Conservation (phyloP, 1,284 basidiomycete species). For the Ustilago shanxiensis region DNA sequence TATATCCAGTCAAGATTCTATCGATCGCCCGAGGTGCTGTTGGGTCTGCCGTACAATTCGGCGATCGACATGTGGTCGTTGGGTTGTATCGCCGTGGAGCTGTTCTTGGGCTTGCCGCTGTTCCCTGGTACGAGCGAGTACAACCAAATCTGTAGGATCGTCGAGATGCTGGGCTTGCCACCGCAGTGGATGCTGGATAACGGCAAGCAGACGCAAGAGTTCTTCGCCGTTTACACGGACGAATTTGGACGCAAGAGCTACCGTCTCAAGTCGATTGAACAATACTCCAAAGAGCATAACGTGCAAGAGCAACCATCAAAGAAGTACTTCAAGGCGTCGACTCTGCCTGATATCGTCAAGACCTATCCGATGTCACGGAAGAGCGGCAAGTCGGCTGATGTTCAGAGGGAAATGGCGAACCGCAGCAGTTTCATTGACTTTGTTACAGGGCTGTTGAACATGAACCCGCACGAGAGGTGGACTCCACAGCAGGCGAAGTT, state of each 20-base stretch:
- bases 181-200: slow-evolving; percentile 93
- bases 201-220: slow-evolving; percentile 94
- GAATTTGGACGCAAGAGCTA: slow-evolving; percentile 88
- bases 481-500: slow-evolving; percentile 94
- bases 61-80: slow-evolving; percentile 96
- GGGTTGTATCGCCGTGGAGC: slow-evolving; percentile 95
- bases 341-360: slow-evolving; percentile 94
- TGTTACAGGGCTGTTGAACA: slow-evolving; percentile 90
- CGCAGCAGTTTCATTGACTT: slow-evolving; percentile 97
- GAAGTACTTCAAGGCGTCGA: slow-evolving; percentile 96
- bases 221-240: slow-evolving; percentile 86
- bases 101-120: slow-evolving; percentile 93
- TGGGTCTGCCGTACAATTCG: slow-evolving; percentile 93
- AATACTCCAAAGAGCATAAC: slow-evolving; percentile 94
- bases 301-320: slow-evolving; percentile 96
- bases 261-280: slow-evolving; percentile 89
- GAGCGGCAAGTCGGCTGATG: slow-evolving; percentile 83
- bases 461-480: slow-evolving; percentile 96
- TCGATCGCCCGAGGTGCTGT: slow-evolving; percentile 94
- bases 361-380: slow-evolving; percentile 88
- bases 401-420: slow-evolving; percentile 95
- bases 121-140: slow-evolving; percentile 99
- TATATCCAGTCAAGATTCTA: slow-evolving; percentile 99
- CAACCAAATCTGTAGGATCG: slow-evolving; percentile 95
- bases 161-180: slow-evolving; percentile 96